Percentiles rank a stretch among this genome's conserved stretches.
Conservation (phyloP, 768 basidiomycete genomes). For the Boletus sp. region DNA sequence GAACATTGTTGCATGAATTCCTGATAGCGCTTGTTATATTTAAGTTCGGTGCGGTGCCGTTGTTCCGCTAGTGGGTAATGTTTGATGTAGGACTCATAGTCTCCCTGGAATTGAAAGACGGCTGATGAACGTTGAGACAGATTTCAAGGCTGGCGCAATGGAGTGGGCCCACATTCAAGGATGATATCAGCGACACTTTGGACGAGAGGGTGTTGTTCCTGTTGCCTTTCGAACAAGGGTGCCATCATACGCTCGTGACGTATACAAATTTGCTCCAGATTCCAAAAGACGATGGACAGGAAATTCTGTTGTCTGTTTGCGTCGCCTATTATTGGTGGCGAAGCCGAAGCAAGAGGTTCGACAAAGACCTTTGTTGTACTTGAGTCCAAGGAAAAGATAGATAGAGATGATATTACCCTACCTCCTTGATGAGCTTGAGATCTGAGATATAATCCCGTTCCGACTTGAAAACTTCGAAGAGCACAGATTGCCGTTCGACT, state of each 20-base stretch:
- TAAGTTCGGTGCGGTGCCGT: slow-evolving; percentile 73
- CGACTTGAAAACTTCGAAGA: slow-evolving; percentile 88
- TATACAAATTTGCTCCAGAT: slow-evolving; percentile 63
- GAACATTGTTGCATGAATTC: slow-evolving; percentile 62
- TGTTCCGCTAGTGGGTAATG: slow-evolving; percentile 87
- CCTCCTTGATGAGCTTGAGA: slow-evolving; percentile 67
- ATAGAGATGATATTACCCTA: slow-evolving; percentile 26
- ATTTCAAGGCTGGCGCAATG: slow-evolving; percentile 5
- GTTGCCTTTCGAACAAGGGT: slow-evolving; percentile 75
- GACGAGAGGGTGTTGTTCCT: slow-evolving; percentile 82
- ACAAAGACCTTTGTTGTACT: slow-evolving; percentile 61
- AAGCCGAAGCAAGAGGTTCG: slow-evolving; percentile 54
- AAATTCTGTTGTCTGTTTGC: slow-evolving; percentile 59
- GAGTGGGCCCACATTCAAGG: slow-evolving; percentile 59
- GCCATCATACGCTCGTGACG: slow-evolving; percentile 70
- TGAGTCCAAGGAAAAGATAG: slow-evolving; percentile 1
- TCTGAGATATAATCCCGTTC: slow-evolving; percentile 89
- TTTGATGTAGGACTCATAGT: slow-evolving; percentile 83
- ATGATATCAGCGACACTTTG: slow-evolving; percentile 83
- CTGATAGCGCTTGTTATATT: slow-evolving; percentile 64
- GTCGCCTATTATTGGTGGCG: slow-evolving; percentile 63
- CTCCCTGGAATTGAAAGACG: slow-evolving; percentile 48
- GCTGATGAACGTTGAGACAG: slow-evolving; percentile 27
- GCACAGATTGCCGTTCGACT: slow-evolving; percentile 78
- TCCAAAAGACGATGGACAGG: slow-evolving; percentile 80